phyloP scores from a whole-genome alignment of 208 protist genomes.

The Spongospora subterranea region DNA sequence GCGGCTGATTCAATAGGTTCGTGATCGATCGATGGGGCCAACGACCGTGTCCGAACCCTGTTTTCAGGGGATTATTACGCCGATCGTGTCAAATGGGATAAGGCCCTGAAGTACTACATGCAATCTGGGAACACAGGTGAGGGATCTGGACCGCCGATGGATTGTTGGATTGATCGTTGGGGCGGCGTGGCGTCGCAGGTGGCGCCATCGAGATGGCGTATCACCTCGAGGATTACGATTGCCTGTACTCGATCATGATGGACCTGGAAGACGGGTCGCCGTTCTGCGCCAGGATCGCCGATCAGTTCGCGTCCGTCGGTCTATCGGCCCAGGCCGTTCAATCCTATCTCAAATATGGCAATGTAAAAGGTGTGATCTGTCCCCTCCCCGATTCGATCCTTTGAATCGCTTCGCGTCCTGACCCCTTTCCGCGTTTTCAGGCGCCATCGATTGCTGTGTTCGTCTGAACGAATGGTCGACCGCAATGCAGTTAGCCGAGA shows the following conservation, averaged over 20 bases:
- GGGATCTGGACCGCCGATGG: not conserved
- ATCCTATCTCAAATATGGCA: slow-evolving; percentile 85
- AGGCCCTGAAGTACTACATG: slow-evolving; percentile 91
- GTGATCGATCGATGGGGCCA: too few relatives aligned
- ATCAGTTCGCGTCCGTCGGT: slow-evolving; percentile 87
- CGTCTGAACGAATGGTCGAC: slow-evolving; percentile 82
- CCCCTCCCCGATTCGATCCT: not conserved
- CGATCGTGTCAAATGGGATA: slow-evolving; percentile 84
- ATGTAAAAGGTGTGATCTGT: slow-evolving; percentile 63
- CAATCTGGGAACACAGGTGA: slow-evolving; percentile 86
- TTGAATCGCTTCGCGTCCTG: not conserved
- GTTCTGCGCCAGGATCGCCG: slow-evolving; percentile 82
- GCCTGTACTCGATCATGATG: slow-evolving; percentile 83
- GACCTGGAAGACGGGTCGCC: slow-evolving; percentile 85
- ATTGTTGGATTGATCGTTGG: not conserved
- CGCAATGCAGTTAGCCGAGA: slow-evolving; percentile 86
- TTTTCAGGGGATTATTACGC: slow-evolving; percentile 93
- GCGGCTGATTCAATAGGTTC: slow-evolving; percentile 92
- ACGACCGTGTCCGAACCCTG: too few relatives aligned
- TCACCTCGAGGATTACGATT: slow-evolving; percentile 87
- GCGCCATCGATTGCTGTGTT: slow-evolving; percentile 90
- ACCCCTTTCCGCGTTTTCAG: not conserved
- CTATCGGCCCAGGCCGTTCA: slow-evolving; percentile 83
- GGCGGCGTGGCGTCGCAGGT: slow-evolving; percentile 77
- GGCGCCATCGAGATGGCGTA: slow-evolving; percentile 78